Percentiles rank a stretch among this genome's conserved stretches.
phyloP scores from a whole-genome alignment of 2,329 filamentous ascomycete species.

The Aspergillus ruber region DNA sequence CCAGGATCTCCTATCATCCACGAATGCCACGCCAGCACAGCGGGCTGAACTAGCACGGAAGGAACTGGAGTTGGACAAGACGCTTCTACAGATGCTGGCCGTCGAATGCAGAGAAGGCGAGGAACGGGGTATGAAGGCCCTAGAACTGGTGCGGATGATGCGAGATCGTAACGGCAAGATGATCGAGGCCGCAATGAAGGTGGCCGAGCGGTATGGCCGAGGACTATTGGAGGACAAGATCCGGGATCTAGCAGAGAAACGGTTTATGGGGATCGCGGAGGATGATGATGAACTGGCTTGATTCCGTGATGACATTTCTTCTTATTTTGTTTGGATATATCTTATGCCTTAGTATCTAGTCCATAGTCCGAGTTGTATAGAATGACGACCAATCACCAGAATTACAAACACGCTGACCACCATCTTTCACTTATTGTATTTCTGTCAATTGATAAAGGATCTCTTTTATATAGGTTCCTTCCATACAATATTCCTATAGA shows the following conservation, averaged over 20 bases:
- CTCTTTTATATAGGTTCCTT: neutral
- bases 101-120: conserved; percentile 88
- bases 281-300: conserved; percentile 44
- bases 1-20: conserved; percentile 65
- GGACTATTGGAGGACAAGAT: conserved; percentile 85
- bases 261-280: conserved; percentile 56
- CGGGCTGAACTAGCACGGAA: conserved; percentile 61
- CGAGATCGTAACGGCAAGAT: conserved; percentile 78
- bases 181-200: conserved; percentile 83
- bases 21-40: conserved; percentile 58
- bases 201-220: conserved; percentile 78
- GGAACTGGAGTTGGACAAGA: conserved; percentile 84
- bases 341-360: neutral
- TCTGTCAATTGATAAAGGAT: neutral
- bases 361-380: neutral
- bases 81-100: conserved; percentile 79
- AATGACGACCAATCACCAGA: neutral
- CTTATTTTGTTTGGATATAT: neutral
- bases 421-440: neutral
- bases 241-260: conserved; percentile 68
- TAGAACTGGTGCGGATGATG: conserved; percentile 86
- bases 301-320: neutral
- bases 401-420: neutral
- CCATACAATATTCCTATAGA: neutral
- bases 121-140: conserved; percentile 85